Conservation (phyloP, 768 basidiomycete genomes). For the Clavaria fumosa region DNA sequence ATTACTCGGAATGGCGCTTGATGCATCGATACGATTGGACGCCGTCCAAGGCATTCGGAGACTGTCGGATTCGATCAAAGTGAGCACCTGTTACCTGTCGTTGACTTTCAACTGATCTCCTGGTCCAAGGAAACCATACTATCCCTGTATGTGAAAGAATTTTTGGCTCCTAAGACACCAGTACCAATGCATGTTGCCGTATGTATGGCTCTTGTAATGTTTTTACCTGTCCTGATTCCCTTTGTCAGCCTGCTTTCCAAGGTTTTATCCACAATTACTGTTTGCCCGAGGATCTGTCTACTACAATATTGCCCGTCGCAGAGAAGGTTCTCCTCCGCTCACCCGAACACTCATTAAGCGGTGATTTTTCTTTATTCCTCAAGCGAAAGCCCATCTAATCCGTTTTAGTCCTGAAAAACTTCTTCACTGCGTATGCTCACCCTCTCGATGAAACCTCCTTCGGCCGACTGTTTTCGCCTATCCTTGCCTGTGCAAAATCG, state of each 20-base stretch:
- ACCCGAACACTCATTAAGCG: conserved; percentile 58
- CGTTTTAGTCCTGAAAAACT: conserved; percentile 36
- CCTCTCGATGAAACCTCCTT: conserved; percentile 33
- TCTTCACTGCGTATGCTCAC: conserved; percentile 40
- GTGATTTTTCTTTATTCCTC: conserved; percentile 24
- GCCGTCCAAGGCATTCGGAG: conserved; percentile 27
- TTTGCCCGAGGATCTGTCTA: conserved; percentile 32
- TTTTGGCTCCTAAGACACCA: conserved; percentile 53
- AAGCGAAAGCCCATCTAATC: conserved; percentile 2
- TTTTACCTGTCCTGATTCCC: conserved; percentile 5
- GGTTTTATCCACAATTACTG: conserved; percentile 48
- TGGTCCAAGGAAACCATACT: conserved; percentile 37
- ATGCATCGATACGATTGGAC: conserved; percentile 58
- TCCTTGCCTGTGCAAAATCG: conserved; percentile 61
- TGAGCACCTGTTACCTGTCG: too few species aligned
- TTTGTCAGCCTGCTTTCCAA: conserved; percentile 32
- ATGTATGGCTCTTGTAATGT: conserved; percentile 12
- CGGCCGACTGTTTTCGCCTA: conserved; percentile 39
- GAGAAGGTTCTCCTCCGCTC: conserved; percentile 73
- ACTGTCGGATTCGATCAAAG: too few species aligned
- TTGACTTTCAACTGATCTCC: too few species aligned
- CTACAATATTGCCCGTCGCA: conserved; percentile 47
- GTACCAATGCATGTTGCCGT: conserved; percentile 49
- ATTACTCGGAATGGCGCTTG: conserved; percentile 52
- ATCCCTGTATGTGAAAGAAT: conserved; percentile 36